These are phyloP conservation scores for Sclerotinia glacialis DNA, from an alignment of 2,329 filamentous ascomycete genomes.

Conservation along the genomic window DNA sequence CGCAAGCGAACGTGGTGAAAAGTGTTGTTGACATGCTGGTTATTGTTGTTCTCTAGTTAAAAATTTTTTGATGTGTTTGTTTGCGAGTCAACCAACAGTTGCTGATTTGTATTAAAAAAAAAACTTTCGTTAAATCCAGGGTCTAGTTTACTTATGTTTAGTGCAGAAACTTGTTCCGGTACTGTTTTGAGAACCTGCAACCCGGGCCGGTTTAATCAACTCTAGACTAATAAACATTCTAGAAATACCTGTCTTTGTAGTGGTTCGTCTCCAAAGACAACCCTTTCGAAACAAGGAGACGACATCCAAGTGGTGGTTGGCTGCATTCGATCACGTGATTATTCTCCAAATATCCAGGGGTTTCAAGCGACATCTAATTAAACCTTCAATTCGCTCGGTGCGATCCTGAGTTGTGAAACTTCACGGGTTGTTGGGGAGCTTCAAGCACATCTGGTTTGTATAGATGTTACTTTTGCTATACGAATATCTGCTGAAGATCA, in stretches of 20 bases:
- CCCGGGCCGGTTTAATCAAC: too few species aligned
- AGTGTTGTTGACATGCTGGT: not conserved
- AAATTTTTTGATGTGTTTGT: not conserved
- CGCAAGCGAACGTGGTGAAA: not conserved
- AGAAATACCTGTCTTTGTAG: not conserved
- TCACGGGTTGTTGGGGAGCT: rapidly evolving
- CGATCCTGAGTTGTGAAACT: not conserved
- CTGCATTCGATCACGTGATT: not conserved
- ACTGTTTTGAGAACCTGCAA: not conserved
- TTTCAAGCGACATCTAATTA: not conserved
- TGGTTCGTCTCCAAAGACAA: too few species aligned
- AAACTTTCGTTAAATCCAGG: not conserved
- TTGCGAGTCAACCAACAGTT: too few species aligned
- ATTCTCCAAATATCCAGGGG: not conserved
- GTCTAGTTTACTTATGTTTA: not conserved
- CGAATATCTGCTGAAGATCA: too few species aligned
- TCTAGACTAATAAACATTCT: not conserved
- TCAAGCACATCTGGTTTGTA: rapidly evolving
- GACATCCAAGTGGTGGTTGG: not conserved
- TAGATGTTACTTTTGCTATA: too few species aligned
- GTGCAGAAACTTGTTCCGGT: not conserved
- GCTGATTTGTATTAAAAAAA: not conserved
- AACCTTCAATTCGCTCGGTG: not conserved
- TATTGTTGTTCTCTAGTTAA: not conserved
- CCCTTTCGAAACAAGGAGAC: not conserved